These are phyloP conservation scores for Acanthamoeba quina DNA, from an alignment of 208 protist genomes.

Conservation along the genomic window DNA sequence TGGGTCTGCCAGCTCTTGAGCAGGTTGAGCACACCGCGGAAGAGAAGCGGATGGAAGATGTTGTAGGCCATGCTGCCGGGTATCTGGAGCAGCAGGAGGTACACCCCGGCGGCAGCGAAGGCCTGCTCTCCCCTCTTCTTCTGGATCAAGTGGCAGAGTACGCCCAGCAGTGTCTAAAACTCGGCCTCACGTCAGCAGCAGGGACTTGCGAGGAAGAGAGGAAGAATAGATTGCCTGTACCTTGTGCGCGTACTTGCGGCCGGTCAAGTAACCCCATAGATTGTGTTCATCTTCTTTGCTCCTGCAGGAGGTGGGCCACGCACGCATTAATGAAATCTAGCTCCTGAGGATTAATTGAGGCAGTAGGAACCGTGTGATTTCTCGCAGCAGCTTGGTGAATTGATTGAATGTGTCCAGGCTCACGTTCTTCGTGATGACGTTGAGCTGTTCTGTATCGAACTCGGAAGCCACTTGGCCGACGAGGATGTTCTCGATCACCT, in stretches of 20 bases:
- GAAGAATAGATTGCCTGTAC: neutral
- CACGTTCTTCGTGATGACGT: slow-evolving; percentile 20
- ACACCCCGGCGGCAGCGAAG: slow-evolving; percentile 23
- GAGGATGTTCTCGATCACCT: slow-evolving; percentile 34
- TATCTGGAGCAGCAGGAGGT: slow-evolving; percentile 60
- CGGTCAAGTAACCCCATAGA: slow-evolving; percentile 42
- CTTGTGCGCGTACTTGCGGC: slow-evolving; percentile 31
- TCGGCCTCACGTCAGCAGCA: neutral
- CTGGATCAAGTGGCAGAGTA: slow-evolving; percentile 64
- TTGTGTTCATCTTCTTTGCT: neutral
- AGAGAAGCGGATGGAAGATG: slow-evolving; percentile 67
- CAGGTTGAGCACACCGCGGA: slow-evolving; percentile 59
- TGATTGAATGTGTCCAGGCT: neutral
- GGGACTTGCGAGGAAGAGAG: neutral
- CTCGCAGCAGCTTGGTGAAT: neutral
- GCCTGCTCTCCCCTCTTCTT: slow-evolving; percentile 24
- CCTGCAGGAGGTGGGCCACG: too few species aligned
- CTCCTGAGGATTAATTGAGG: neutral
- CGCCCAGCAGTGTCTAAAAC: neutral
- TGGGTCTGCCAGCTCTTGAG: slow-evolving; percentile 67
- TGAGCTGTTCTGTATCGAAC: slow-evolving; percentile 60
- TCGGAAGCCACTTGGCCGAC: slow-evolving; percentile 30
- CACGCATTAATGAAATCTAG: neutral
- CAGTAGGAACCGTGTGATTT: neutral
- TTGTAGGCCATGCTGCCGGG: slow-evolving; percentile 67